Evolutionary conservation across 345 rosid species (phyloP), one percentile per base, ranked within the genome.

Genomic region (thale cress (Arabidopsis thaliana)): DNA sequence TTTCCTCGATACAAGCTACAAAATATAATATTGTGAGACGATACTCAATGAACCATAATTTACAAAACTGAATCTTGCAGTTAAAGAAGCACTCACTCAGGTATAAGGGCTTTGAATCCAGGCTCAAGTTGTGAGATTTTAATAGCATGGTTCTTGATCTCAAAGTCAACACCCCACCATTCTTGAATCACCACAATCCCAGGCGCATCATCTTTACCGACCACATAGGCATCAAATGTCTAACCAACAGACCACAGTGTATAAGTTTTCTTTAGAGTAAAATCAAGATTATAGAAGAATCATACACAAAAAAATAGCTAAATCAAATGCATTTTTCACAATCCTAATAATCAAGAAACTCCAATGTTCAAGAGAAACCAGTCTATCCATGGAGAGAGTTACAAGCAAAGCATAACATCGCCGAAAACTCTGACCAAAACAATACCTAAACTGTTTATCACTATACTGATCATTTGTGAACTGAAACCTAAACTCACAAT

Each of bases 141-240:
- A 51, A 76, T 13, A 37, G 98, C 97, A 56, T 94, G 98, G 78
- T 94, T 91, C 84, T 91, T 94, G 84, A 91, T 83, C 86, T 94
- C 97, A 56, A 78, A 94, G 74, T 94, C 98, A 79, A 91, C 95
- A 59, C 97, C 98, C 97, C 98, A 94, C 98, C 98, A 94, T 77
- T 94, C 98, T 60, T 94, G 97, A 60, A 94, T 78, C 80, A 94
- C 97, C 16, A 94, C 93, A 45, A 92, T 85, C 38, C 98, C 98
- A 0, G 97, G 97, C 10, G 93, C 97, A 50, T 85, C 88, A 22
- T 90, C 97, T 86, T 90, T 90, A 40, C 98, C 97, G 36, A 94
- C 89, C 55, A 94, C 90, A 64, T 88, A 94, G 0, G 96, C 98
- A 74, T 94, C 97, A 83, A 92, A 91, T 22, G 88, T 80, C 98